Evolutionary conservation across 257 asterid species (phyloP).

Genomic region (Parsonsia alboflavescens): DNA sequence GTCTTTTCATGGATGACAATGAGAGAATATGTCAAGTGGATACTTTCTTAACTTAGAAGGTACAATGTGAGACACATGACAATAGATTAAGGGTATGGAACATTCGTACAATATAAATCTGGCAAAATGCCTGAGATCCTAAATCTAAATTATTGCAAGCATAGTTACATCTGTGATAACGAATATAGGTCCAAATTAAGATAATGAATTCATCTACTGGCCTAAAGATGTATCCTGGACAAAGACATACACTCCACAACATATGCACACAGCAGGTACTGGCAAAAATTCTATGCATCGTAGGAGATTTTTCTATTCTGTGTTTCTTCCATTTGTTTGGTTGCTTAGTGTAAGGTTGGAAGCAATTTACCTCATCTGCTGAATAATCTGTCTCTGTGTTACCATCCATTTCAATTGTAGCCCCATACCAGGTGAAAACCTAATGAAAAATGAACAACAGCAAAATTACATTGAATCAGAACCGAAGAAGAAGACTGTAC

Average conservation of each 20-base stretch:
- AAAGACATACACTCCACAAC: not conserved
- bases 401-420: slow-evolving; percentile 88
- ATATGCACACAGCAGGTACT: not conserved
- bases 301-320: not conserved
- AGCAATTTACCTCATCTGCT: slow-evolving; percentile 75
- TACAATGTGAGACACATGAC: not conserved
- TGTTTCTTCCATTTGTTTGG: not conserved
- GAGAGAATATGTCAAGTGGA: not conserved
- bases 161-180: not conserved
- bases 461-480: not conserved
- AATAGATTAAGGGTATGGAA: not conserved
- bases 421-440: slow-evolving; percentile 98
- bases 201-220: not conserved
- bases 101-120: not conserved
- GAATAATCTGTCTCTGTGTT: slow-evolving; percentile 85
- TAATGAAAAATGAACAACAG: slow-evolving; percentile 24
- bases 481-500: slow-evolving; percentile 26
- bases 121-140: not conserved
- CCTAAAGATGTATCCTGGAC: not conserved
- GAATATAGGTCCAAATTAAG: not conserved
- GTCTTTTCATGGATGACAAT: not conserved
- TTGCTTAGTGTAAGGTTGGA: not conserved
- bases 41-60: not conserved
- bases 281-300: not conserved
- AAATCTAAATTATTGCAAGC: not conserved